These are phyloP conservation scores for Saposhnikovia divaricata DNA, from an alignment of 129 eudicot species.

Conservation along the genomic window DNA sequence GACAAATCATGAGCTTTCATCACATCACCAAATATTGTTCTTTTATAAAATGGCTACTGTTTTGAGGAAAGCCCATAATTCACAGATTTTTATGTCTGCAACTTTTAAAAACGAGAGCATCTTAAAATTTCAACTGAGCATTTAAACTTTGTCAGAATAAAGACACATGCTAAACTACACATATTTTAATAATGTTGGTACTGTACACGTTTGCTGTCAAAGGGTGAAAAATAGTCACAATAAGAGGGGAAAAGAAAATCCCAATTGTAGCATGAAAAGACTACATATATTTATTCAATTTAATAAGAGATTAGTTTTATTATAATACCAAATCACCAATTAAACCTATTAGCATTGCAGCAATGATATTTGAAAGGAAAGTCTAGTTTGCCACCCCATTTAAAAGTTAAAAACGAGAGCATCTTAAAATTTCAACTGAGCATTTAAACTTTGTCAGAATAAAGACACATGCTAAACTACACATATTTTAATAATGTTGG, in stretches of 20 bases:
- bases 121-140: too few relatives aligned
- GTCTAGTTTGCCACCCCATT: not conserved
- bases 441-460: too few relatives aligned
- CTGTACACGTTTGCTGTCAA: not conserved
- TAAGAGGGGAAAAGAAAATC: not conserved
- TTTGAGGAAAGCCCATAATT: too few relatives aligned
- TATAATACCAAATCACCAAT: not conserved
- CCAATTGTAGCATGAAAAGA: not conserved
- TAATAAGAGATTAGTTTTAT: not conserved
- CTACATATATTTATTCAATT: not conserved
- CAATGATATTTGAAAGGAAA: not conserved
- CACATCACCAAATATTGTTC: too few relatives aligned
- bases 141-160: too few relatives aligned
- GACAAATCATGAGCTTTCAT: too few relatives aligned
- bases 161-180: not conserved
- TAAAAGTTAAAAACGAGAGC: too few relatives aligned
- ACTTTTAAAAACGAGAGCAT: too few relatives aligned
- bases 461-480: not conserved
- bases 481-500: not conserved
- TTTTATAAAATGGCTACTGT: too few relatives aligned
- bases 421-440: too few relatives aligned
- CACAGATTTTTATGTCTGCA: too few relatives aligned
- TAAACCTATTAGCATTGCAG: not conserved
- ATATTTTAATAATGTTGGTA: not conserved
- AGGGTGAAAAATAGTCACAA: not conserved